Evolutionary conservation across 1,139 yeast genomes (phyloP).

Genomic region (Magnusiomyces suaveolens): DNA sequence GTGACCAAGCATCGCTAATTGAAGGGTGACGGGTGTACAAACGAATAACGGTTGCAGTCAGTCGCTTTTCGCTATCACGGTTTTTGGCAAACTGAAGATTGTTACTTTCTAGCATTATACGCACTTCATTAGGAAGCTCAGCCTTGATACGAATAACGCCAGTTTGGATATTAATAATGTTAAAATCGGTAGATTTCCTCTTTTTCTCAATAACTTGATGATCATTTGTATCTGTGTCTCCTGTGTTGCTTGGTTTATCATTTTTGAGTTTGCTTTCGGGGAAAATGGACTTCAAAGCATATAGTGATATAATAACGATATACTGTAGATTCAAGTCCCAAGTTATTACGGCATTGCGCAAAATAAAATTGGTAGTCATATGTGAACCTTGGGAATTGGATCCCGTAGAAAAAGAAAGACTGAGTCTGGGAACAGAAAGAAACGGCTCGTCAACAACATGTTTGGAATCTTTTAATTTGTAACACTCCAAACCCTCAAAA

Average conservation of each 20-base stretch:
- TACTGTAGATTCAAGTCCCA: slow-evolving; percentile 29
- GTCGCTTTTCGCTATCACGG: slow-evolving; percentile 26
- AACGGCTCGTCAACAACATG: slow-evolving; percentile 14
- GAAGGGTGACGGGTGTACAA: slow-evolving; percentile 49
- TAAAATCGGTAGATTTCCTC: slow-evolving; percentile 14
- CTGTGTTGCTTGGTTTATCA: background rate
- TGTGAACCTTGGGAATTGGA: slow-evolving; percentile 13
- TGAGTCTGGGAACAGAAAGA: slow-evolving; percentile 24
- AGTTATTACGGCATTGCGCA: slow-evolving; percentile 24
- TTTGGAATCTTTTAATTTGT: slow-evolving; percentile 17
- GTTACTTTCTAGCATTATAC: slow-evolving; percentile 44
- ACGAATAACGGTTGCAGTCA: slow-evolving; percentile 36
- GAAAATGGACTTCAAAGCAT: slow-evolving; percentile 12
- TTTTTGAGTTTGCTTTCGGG: background rate
- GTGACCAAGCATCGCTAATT: slow-evolving; percentile 39
- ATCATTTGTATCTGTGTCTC: background rate
- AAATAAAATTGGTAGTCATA: slow-evolving; percentile 19
- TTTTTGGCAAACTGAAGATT: slow-evolving; percentile 32
- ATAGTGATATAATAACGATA: slow-evolving; percentile 18
- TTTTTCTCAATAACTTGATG: background rate
- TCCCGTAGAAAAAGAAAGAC: slow-evolving; percentile 19
- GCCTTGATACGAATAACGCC: slow-evolving; percentile 37
- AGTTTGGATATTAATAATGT: slow-evolving; percentile 37
- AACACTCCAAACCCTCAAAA: slow-evolving; percentile 27
- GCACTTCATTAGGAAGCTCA: slow-evolving; percentile 44